These are phyloP conservation scores for Suhomyces coccinellae DNA, from an alignment of 1,139 yeast genomes.

Conservation along the genomic window DNA sequence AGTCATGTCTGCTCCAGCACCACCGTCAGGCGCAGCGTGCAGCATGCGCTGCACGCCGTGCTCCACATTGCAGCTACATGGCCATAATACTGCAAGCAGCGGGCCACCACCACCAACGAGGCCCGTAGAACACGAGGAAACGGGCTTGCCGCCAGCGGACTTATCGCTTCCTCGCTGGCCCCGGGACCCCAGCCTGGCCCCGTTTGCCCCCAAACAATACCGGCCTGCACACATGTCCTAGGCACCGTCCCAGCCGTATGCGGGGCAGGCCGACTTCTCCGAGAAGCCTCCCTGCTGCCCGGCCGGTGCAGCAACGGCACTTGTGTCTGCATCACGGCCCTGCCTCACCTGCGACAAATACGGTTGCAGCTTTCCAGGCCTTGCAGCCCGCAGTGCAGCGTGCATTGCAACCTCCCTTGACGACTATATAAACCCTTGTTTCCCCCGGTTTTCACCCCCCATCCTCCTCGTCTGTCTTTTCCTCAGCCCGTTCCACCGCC, in stretches of 20 bases:
- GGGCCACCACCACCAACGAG: slow-evolving; percentile 1
- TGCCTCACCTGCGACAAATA: neutral
- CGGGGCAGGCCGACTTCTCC: slow-evolving; percentile 5
- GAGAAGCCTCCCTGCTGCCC: neutral
- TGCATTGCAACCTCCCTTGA: neutral
- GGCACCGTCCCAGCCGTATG: slow-evolving; percentile 2
- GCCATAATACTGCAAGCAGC: neutral
- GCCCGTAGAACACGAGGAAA: slow-evolving; percentile 2
- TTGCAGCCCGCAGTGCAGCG: neutral
- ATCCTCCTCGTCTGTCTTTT: neutral
- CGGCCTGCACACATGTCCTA: neutral
- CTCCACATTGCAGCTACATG: neutral
- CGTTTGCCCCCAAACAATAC: neutral
- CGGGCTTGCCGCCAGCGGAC: slow-evolving; percentile 2
- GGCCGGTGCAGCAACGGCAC: slow-evolving; percentile 2
- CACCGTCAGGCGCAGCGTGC: slow-evolving; percentile 3
- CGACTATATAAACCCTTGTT: neutral
- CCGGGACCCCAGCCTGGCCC: neutral
- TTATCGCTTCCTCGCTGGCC: slow-evolving; percentile 5
- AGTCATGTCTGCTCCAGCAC: neutral
- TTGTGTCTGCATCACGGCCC: neutral
- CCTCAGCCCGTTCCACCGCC: neutral
- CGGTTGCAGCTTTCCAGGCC: too few relatives aligned
- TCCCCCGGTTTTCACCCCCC: neutral
- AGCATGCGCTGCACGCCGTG: too few relatives aligned